Percentiles rank a stretch among this genome's conserved stretches.
Evolutionary conservation across 192 early-diverging fungal species (phyloP).

Genomic region (Podila verticillata): DNA sequence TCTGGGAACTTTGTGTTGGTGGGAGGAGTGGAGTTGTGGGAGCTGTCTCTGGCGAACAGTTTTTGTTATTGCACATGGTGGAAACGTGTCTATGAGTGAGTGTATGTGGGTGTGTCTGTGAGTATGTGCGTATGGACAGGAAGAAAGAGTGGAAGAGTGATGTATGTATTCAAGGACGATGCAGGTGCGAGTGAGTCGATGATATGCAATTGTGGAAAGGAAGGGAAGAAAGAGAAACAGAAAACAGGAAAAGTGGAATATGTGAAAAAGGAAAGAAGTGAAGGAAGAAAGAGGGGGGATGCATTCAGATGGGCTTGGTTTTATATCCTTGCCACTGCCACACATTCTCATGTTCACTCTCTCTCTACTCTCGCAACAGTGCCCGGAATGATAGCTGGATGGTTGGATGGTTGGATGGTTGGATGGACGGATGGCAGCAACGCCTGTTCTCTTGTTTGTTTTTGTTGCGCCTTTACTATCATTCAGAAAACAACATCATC

Average conservation of each 20-base stretch:
- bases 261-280: background rate
- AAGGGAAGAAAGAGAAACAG: background rate
- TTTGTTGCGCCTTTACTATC: no score
- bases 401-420: background rate
- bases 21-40: background rate
- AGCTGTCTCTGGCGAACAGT: background rate
- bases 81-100: background rate
- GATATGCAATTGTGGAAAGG: background rate
- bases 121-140: background rate
- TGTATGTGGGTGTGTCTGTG: background rate
- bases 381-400: no score
- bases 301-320: background rate
- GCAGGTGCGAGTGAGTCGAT: background rate
- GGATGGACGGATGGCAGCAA: background rate
- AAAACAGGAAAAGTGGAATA: background rate
- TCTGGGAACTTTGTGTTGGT: background rate
- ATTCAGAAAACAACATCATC: no score
- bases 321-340: slow-evolving; percentile 1
- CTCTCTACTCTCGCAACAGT: background rate
- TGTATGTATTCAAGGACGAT: background rate
- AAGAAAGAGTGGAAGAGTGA: background rate
- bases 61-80: background rate
- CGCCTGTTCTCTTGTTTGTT: background rate
- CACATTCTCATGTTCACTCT: background rate
- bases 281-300: background rate